These are phyloP conservation scores for Helicostylum pulchrum DNA, from an alignment of 192 early-diverging fungal species.

Conservation along the genomic window DNA sequence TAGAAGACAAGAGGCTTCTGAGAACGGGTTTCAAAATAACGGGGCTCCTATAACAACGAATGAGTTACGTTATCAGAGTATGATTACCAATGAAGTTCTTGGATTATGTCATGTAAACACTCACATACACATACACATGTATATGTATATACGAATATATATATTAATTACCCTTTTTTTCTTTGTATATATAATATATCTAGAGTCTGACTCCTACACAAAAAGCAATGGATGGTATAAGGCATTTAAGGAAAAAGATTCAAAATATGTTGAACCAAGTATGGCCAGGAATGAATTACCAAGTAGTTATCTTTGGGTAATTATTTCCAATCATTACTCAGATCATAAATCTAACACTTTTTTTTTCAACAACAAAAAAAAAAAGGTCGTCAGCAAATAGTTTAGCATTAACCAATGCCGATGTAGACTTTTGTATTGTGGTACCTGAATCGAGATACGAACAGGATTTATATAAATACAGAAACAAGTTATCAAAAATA, in stretches of 20 bases:
- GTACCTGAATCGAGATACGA: conserved; percentile 9
- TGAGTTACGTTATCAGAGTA: too few species aligned
- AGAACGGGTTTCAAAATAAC: too few species aligned
- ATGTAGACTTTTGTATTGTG: conserved; percentile 39
- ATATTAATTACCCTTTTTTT: too few species aligned
- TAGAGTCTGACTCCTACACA: too few species aligned
- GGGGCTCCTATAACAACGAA: too few species aligned
- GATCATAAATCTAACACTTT: neutral
- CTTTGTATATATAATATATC: too few species aligned
- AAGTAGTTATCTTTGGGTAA: conserved; percentile 14
- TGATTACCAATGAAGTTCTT: too few species aligned
- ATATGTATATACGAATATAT: too few species aligned
- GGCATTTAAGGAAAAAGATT: neutral
- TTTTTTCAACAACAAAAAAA: neutral
- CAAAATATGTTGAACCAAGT: neutral
- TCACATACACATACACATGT: too few species aligned
- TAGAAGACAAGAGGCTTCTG: too few species aligned
- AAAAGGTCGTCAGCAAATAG: conserved; percentile 38
- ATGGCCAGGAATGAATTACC: neutral
- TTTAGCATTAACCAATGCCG: conserved; percentile 25
- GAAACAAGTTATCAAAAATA: neutral
- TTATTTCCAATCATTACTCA: neutral
- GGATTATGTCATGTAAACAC: too few species aligned
- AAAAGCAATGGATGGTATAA: too few species aligned
- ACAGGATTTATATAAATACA: neutral